Evolutionary conservation across 2,329 filamentous ascomycete genomes (phyloP).

Genomic region (Fusarium sp.): DNA sequence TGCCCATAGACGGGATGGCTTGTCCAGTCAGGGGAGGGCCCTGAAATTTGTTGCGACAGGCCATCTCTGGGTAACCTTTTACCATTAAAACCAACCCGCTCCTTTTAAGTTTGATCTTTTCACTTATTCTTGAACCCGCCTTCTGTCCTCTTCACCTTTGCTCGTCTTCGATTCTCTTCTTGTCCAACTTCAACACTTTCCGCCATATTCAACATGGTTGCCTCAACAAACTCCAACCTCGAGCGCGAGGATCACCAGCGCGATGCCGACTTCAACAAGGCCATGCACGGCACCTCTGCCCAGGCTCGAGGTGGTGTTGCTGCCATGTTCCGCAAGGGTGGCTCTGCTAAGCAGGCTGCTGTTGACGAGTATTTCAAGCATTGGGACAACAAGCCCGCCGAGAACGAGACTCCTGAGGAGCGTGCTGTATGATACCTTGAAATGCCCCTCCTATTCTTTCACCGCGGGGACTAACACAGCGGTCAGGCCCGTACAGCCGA

Average conservation of each 20-base stretch:
- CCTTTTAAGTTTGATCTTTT: constrained; percentile 29
- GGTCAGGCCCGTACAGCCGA: constrained; percentile 78
- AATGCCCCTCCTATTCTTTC: constrained; percentile 28
- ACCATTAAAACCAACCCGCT: constrained; percentile 40
- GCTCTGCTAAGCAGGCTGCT: constrained; percentile 77
- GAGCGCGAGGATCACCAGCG: constrained; percentile 84
- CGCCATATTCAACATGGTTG: constrained; percentile 55
- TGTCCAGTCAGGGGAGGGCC: constrained; percentile 44
- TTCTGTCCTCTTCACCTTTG: constrained; percentile 13
- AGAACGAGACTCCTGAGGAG: constrained; percentile 82
- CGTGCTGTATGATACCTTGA: constrained; percentile 69
- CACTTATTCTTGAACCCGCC: constrained; percentile 24
- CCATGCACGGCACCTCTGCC: constrained; percentile 79
- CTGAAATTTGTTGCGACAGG: constrained; percentile 45
- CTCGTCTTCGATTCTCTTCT: constrained; percentile 13
- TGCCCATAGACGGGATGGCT: constrained; percentile 33
- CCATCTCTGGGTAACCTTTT: constrained; percentile 28
- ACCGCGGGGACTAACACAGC: constrained; percentile 33
- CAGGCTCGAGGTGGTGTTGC: constrained; percentile 75
- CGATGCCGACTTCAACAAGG: constrained; percentile 91
- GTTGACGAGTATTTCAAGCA: constrained; percentile 96
- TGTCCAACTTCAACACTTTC: constrained; percentile 19
- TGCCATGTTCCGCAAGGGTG: constrained; percentile 87
- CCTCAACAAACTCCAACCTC: constrained; percentile 59
- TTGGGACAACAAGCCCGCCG: constrained; percentile 85